These are phyloP conservation scores for Termitomyces sp. DNA, from an alignment of 768 basidiomycete species.

Conservation along the genomic window DNA sequence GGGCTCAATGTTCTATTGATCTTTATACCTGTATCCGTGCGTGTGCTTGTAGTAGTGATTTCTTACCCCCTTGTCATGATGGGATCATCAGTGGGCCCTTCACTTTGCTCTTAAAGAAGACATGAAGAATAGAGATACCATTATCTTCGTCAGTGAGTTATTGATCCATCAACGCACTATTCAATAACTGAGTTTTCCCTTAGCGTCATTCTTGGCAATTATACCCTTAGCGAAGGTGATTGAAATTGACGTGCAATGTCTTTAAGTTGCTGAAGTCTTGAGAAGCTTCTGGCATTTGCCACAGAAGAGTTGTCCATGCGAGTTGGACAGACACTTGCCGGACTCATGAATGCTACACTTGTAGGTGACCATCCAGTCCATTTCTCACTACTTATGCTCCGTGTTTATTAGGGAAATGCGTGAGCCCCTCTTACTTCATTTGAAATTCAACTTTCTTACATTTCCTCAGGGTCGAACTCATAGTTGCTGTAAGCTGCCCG, in stretches of 20 bases:
- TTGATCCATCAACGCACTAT: not conserved
- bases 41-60: slow-evolving; percentile 10
- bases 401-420: slow-evolving; percentile 39
- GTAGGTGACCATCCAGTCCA: slow-evolving; percentile 29
- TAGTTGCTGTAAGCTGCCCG: slow-evolving; percentile 59
- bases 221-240: slow-evolving; percentile 76
- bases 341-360: slow-evolving; percentile 80
- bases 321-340: slow-evolving; percentile 79
- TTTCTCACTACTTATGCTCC: not conserved
- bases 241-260: not conserved
- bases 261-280: not conserved
- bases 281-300: slow-evolving; percentile 71
- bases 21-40: slow-evolving; percentile 67
- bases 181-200: not conserved
- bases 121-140: slow-evolving; percentile 38
- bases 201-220: slow-evolving; percentile 77
- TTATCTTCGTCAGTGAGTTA: slow-evolving; percentile 69
- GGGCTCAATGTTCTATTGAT: slow-evolving; percentile 68
- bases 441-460: not conserved
- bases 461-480: slow-evolving; percentile 52
- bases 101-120: slow-evolving; percentile 47
- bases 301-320: slow-evolving; percentile 82
- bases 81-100: slow-evolving; percentile 56
- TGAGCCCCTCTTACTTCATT: slow-evolving; percentile 20
- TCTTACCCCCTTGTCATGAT: not conserved